These are phyloP conservation scores for Gastrolobium villosum DNA, from an alignment of 306 rosid genomes.

Conservation along the genomic window DNA sequence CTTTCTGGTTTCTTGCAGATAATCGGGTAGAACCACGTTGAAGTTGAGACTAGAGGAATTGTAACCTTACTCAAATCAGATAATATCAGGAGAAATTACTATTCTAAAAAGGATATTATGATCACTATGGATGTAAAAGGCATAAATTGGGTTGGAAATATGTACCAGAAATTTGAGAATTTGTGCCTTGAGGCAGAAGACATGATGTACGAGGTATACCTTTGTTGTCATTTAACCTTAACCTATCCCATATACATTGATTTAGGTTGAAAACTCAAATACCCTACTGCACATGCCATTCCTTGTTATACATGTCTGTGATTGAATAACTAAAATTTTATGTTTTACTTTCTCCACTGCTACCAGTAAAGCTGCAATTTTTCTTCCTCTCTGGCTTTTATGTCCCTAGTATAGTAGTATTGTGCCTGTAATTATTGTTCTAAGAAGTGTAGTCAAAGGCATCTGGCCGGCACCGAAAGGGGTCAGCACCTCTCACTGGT, in stretches of 20 bases:
- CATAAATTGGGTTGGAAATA: conserved; percentile 85
- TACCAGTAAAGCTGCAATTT: conserved; percentile 8
- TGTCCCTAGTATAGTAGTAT: conserved; percentile 19
- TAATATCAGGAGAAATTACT: conserved; percentile 36
- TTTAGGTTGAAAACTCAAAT: neutral
- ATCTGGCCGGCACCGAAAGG: neutral
- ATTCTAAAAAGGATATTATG: conserved; percentile 47
- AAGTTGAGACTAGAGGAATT: conserved; percentile 32
- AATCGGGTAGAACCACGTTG: conserved; percentile 38
- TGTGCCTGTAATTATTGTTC: conserved; percentile 2
- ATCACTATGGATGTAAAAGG: conserved; percentile 75
- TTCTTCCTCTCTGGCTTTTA: conserved; percentile 20
- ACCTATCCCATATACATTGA: neutral
- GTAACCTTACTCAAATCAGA: conserved; percentile 1
- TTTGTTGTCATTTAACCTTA: conserved; percentile 38
- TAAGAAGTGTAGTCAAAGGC: neutral
- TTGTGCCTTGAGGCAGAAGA: conserved; percentile 94
- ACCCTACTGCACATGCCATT: neutral
- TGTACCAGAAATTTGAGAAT: conserved; percentile 83
- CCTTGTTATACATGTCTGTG: conserved; percentile 20
- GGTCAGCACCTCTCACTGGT: neutral
- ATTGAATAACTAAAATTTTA: conserved; percentile 11
- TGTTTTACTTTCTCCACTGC: conserved; percentile 6
- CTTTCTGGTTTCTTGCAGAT: conserved; percentile 50
- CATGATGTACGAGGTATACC: conserved; percentile 74